These are phyloP conservation scores for Emericellopsis terricola DNA, from an alignment of 495 filamentous ascomycete genomes.

Conservation along the genomic window DNA sequence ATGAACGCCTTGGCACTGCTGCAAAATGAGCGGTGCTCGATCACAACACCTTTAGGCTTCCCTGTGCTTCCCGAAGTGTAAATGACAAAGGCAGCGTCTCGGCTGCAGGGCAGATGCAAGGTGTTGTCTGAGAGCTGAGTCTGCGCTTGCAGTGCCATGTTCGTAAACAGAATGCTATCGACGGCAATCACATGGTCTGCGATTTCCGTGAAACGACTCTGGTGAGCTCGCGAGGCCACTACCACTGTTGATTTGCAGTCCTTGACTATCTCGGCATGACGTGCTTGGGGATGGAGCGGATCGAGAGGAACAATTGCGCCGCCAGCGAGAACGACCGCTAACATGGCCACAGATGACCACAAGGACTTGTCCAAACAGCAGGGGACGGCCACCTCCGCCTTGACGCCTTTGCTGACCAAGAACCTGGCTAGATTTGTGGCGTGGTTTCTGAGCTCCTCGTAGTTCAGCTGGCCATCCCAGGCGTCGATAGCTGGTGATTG, in stretches of 20 bases:
- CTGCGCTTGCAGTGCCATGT: too few relatives aligned
- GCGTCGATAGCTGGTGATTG: not conserved
- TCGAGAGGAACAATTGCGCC: not conserved
- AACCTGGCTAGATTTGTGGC: not conserved
- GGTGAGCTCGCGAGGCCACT: too few relatives aligned
- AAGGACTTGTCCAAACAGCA: conserved; percentile 1
- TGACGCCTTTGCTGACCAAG: not conserved
- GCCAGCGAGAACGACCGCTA: not conserved
- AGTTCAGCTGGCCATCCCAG: conserved; percentile 1
- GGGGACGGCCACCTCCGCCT: not conserved
- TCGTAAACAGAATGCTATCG: too few relatives aligned
- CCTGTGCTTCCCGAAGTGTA: conserved; percentile 21
- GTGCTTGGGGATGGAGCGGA: not conserved
- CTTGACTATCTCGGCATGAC: not conserved
- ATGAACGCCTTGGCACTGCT: not conserved
- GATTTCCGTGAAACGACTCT: too few relatives aligned
- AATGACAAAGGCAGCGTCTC: conserved; percentile 22
- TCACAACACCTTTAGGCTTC: conserved; percentile 8
- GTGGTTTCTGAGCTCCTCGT: not conserved
- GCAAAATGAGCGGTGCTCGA: conserved; percentile 4
- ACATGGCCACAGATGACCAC: not conserved
- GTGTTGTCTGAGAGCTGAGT: too few relatives aligned
- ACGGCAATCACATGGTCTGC: too few relatives aligned
- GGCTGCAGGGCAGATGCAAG: too few relatives aligned
- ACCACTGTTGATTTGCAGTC: too few relatives aligned